Evolutionary conservation across 73 alveolate species (phyloP).

Genomic region (Stentor coeruleus): DNA sequence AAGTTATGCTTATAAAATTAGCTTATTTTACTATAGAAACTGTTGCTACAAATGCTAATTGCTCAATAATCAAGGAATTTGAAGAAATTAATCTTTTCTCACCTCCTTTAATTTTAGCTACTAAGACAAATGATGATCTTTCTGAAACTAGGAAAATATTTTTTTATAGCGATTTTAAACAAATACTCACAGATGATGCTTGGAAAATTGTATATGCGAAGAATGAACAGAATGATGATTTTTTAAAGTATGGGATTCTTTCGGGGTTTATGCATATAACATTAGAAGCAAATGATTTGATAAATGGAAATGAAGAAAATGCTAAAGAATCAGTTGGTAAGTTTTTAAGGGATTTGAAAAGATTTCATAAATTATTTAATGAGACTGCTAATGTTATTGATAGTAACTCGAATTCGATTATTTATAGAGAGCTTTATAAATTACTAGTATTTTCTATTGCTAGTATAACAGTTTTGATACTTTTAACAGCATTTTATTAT

Average conservation of each 20-base stretch:
- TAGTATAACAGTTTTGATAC: not conserved
- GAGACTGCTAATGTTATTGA: not conserved
- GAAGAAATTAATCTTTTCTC: not conserved
- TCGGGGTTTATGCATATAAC: not conserved
- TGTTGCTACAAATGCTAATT: not conserved
- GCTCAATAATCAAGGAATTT: constrained; percentile 12
- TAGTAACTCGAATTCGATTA: not conserved
- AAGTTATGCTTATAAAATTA: too few species aligned
- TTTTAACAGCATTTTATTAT: not conserved
- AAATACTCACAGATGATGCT: not conserved
- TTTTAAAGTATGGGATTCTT: not conserved
- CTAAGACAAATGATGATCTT: not conserved
- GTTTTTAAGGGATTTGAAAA: not conserved
- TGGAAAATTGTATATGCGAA: not conserved
- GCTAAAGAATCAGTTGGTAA: not conserved
- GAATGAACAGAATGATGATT: too few species aligned
- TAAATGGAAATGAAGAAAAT: too few species aligned
- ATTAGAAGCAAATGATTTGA: not conserved
- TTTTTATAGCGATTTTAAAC: not conserved
- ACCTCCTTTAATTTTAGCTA: not conserved
- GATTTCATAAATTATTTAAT: too few species aligned
- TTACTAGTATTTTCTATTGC: not conserved
- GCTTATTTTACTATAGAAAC: not conserved
- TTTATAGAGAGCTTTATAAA: too few species aligned
- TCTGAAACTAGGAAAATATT: not conserved